These are phyloP conservation scores for Candida montana DNA, from an alignment of 805 yeast genomes.

Conservation along the genomic window DNA sequence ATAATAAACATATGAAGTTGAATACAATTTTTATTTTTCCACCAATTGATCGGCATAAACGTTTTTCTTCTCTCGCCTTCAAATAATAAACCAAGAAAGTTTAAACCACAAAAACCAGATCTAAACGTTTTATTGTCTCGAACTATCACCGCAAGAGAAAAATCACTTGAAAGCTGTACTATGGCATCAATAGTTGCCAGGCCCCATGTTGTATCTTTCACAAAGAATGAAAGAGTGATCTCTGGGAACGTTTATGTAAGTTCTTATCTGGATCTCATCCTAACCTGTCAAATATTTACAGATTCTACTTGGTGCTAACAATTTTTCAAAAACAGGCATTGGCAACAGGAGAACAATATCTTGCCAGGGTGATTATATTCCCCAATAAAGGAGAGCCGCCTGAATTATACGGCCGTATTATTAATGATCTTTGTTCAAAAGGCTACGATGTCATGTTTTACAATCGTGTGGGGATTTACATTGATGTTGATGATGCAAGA, in stretches of 20 bases:
- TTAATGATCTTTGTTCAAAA: slow-evolving; percentile 11
- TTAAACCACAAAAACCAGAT: too few relatives aligned
- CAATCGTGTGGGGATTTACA: slow-evolving; percentile 8
- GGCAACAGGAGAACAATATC: slow-evolving; percentile 9
- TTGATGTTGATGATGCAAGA: slow-evolving; percentile 9
- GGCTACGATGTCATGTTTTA: slow-evolving; percentile 19
- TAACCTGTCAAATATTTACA: too few relatives aligned
- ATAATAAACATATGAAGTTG: too few relatives aligned
- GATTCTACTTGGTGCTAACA: too few relatives aligned
- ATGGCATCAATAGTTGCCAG: background rate
- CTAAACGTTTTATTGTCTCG: too few relatives aligned
- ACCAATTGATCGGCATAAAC: too few relatives aligned
- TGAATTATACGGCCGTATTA: slow-evolving; percentile 12
- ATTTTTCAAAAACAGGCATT: background rate
- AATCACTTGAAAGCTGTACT: too few relatives aligned
- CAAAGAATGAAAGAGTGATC: slow-evolving; percentile 23
- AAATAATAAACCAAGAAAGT: too few relatives aligned
- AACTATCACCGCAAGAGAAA: too few relatives aligned
- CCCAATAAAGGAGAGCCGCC: slow-evolving; percentile 19
- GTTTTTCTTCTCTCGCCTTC: too few relatives aligned
- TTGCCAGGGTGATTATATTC: slow-evolving; percentile 17
- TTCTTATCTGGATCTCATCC: background rate
- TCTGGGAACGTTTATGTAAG: slow-evolving; percentile 25
- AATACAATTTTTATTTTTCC: too few relatives aligned
- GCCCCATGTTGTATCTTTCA: slow-evolving; percentile 4